Conservation (phyloP, 345 rosid species). For the Turritis glabra region DNA sequence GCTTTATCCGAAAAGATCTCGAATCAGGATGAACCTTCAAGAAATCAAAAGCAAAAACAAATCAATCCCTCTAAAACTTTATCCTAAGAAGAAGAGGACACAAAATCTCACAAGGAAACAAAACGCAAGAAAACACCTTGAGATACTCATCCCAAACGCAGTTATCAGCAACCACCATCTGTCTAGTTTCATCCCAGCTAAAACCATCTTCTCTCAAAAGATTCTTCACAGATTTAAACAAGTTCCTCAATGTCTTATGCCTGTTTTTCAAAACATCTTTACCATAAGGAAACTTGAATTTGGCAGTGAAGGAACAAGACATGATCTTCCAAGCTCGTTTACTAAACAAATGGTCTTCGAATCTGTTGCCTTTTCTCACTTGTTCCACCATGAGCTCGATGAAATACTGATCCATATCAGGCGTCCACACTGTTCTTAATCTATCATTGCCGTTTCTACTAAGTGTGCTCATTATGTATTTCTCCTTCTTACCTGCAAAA, state of each 20-base stretch:
- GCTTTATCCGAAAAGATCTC: conserved; percentile 61
- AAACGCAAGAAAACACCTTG: conserved; percentile 55
- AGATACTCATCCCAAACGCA: conserved; percentile 68
- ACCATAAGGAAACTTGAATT: conserved; percentile 61
- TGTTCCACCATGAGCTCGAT: conserved; percentile 73
- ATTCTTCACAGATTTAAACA: conserved; percentile 58
- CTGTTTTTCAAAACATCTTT: conserved; percentile 74
- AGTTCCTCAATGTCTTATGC: conserved; percentile 64
- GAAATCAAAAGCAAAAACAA: background rate
- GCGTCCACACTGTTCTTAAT: conserved; percentile 80
- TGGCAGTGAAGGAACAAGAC: conserved; percentile 62
- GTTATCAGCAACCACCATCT: conserved; percentile 66
- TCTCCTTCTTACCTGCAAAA: conserved; percentile 26
- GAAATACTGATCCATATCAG: conserved; percentile 84
- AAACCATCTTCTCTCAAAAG: conserved; percentile 63
- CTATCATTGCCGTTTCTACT: conserved; percentile 42
- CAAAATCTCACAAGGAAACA: background rate
- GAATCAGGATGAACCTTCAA: conserved; percentile 63
- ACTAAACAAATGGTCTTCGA: conserved; percentile 74
- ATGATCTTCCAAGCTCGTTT: conserved; percentile 85
- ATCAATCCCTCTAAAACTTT: conserved; percentile 13
- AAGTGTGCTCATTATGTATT: background rate
- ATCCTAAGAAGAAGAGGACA: background rate
- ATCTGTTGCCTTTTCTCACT: conserved; percentile 64
- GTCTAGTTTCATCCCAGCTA: conserved; percentile 66